A percentile compares a stretch with the other conserved stretches of the same genome.
These are phyloP conservation scores for Prillingera fragicola DNA, from an alignment of 1,284 basidiomycete genomes.

Conservation along the genomic window DNA sequence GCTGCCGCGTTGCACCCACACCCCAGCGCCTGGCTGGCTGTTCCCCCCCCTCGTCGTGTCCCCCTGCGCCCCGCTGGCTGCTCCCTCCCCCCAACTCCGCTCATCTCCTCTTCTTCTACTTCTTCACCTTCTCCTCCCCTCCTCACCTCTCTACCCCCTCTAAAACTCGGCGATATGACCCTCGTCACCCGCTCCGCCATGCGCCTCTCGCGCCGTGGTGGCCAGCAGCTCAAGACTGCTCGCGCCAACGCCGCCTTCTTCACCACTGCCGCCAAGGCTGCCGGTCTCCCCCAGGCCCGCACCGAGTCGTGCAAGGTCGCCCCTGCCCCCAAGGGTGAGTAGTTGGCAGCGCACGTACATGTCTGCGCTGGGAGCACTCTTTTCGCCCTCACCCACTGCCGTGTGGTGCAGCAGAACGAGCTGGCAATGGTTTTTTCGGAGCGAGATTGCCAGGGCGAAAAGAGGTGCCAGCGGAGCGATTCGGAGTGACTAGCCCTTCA, in stretches of 20 bases:
- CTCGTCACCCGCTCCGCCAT: constrained; percentile 47
- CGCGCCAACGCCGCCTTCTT: constrained; percentile 46
- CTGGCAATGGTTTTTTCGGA: too few species aligned
- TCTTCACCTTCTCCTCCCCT: constrained; percentile 13
- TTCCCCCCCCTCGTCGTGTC: neutral
- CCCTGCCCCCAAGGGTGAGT: constrained; percentile 35
- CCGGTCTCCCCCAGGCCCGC: constrained; percentile 34
- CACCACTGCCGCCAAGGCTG: constrained; percentile 40
- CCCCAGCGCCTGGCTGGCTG: neutral
- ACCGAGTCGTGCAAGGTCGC: constrained; percentile 23
- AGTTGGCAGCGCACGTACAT: neutral
- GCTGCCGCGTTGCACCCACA: too few species aligned
- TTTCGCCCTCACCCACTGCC: neutral
- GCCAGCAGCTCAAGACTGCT: constrained; percentile 35
- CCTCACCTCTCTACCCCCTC: constrained; percentile 11
- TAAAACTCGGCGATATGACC: constrained; percentile 38
- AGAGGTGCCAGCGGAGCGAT: neutral
- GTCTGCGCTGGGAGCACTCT: neutral
- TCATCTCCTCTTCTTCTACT: constrained; percentile 5
- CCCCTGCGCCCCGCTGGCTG: constrained; percentile 2
- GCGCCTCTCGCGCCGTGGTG: constrained; percentile 44
- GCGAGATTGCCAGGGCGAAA: too few species aligned
- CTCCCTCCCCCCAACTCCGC: constrained; percentile 7
- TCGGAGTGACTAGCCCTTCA: neutral
- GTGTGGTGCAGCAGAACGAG: neutral